Percentiles rank a stretch among this genome's conserved stretches.
Conservation (phyloP, 371 early-diverging fungal genomes). For the Chytridiales sp. region DNA sequence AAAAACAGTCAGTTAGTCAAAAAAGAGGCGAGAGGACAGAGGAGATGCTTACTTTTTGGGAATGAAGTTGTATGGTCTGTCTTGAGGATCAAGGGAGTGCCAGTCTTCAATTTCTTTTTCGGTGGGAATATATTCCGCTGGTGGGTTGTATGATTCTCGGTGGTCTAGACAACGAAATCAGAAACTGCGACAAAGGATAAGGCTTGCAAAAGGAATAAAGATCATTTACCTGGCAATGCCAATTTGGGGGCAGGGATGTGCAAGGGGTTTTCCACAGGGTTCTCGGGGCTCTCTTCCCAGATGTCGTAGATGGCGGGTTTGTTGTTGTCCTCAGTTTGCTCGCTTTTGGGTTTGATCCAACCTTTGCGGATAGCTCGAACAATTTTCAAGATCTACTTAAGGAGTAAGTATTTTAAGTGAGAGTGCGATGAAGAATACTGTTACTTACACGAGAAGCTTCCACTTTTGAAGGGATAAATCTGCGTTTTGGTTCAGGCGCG, state of each 20-base stretch:
- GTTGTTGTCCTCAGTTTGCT: conserved; percentile 38
- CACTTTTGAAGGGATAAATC: conserved; percentile 92
- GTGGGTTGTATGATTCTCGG: conserved; percentile 95
- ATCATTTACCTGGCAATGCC: conserved; percentile 65
- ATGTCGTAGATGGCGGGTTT: conserved; percentile 79
- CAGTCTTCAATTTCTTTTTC: conserved; percentile 78
- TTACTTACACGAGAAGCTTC: conserved; percentile 74
- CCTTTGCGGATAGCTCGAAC: conserved; percentile 92
- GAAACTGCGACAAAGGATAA: background rate
- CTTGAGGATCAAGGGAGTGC: conserved; percentile 75
- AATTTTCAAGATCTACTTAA: conserved; percentile 79
- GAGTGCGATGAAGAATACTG: background rate
- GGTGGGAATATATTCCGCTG: conserved; percentile 90
- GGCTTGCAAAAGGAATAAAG: background rate
- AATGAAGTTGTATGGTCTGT: conserved; percentile 74
- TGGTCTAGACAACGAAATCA: conserved; percentile 51
- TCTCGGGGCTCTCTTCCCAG: conserved; percentile 75
- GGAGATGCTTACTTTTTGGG: conserved; percentile 67
- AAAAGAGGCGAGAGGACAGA: background rate
- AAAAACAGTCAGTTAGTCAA: background rate
- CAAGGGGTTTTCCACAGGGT: conserved; percentile 50
- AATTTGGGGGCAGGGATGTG: conserved; percentile 92
- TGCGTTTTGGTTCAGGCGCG: conserved; percentile 91
- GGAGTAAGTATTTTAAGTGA: background rate
- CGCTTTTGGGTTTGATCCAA: conserved; percentile 49